Conservation (phyloP, 2,329 filamentous ascomycete genomes). For the Tetracladium maxilliforme region DNA sequence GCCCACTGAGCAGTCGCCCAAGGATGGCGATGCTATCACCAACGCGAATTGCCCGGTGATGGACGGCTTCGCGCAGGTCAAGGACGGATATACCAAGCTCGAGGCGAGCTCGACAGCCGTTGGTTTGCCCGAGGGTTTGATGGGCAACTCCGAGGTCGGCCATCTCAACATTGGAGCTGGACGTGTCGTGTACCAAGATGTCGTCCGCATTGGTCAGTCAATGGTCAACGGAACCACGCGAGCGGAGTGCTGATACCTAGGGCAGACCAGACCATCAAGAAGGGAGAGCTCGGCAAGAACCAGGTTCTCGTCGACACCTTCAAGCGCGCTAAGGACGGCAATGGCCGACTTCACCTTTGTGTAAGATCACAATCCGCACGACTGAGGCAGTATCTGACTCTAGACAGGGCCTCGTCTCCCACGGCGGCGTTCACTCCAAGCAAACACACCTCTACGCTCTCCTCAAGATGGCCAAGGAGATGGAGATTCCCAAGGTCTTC, state of each 20-base stretch:
- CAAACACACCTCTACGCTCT: conserved; percentile 85
- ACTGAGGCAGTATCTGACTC: too few relatives aligned
- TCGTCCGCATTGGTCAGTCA: conserved; percentile 95
- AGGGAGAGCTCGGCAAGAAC: conserved; percentile 19
- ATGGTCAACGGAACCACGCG: conserved; percentile 80
- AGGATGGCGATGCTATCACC: conserved; percentile 88
- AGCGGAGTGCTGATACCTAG: conserved; percentile 67
- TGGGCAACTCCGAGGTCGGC: conserved; percentile 98
- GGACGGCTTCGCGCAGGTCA: conserved; percentile 75
- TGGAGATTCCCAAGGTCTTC: conserved; percentile 78
- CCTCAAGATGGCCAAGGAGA: conserved; percentile 78
- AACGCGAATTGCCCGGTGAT: conserved; percentile 88
- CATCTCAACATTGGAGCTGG: conserved; percentile 98
- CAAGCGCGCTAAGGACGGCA: conserved; percentile 68
- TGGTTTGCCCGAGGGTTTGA: conserved; percentile 87
- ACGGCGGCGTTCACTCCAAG: conserved; percentile 94
- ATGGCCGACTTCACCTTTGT: conserved; percentile 88
- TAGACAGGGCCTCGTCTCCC: conserved; percentile 81
- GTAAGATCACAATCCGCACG: too few relatives aligned
- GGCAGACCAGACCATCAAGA: conserved; percentile 66
- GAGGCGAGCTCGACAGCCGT: conserved; percentile 94
- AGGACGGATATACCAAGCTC: conserved; percentile 78
- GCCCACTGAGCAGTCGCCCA: conserved; percentile 63
- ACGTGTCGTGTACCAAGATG: conserved; percentile 95
- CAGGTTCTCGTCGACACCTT: conserved; percentile 40